Conservation (phyloP, 441 rosid species). For the Brassica balearica region DNA sequence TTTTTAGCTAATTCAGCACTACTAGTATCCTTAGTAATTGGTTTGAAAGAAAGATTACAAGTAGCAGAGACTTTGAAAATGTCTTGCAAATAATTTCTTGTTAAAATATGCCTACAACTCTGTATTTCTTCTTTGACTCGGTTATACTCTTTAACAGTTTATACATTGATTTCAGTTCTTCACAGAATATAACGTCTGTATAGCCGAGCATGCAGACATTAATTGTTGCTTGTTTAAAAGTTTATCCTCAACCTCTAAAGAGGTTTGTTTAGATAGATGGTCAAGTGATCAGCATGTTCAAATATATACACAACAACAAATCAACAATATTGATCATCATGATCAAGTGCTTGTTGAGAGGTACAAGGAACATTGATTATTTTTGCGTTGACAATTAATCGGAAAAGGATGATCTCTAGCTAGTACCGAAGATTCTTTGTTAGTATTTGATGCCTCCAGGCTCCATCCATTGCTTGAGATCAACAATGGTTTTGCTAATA, state of each 20-base stretch:
- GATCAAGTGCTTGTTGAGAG: not conserved
- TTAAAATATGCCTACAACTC: not conserved
- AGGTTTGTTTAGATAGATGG: not conserved
- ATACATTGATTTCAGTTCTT: not conserved
- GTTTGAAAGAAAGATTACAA: not conserved
- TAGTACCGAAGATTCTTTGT: not conserved
- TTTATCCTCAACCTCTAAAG: not conserved
- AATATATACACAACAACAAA: not conserved
- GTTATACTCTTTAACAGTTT: not conserved
- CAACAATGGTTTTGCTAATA: not conserved
- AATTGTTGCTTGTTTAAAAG: not conserved
- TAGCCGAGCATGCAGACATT: not conserved
- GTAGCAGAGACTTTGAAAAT: not conserved
- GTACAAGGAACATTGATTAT: not conserved
- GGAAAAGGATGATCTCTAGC: not conserved
- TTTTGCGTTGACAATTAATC: not conserved
- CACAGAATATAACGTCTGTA: not conserved
- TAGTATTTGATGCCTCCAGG: not conserved
- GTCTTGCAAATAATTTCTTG: not conserved
- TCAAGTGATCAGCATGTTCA: too few relatives aligned
- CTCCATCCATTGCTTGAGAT: not conserved
- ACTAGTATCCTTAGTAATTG: not conserved
- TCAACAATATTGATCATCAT: not conserved
- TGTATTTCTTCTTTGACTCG: not conserved
- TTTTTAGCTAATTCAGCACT: not conserved